phyloP scores from a whole-genome alignment of 495 filamentous ascomycete genomes.

The Podospora pseudocomata region DNA sequence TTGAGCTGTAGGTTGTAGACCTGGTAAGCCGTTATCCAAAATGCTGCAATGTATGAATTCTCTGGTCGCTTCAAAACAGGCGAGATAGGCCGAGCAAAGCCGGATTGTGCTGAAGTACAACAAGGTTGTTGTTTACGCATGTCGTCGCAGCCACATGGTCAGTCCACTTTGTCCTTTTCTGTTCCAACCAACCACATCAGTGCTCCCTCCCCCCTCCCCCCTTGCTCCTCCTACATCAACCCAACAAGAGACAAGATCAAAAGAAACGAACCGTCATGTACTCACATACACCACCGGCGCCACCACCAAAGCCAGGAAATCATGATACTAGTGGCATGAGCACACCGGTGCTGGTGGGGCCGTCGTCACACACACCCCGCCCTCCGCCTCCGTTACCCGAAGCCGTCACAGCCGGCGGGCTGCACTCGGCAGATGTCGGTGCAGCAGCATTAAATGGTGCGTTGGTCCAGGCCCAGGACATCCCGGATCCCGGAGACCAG shows the following conservation, averaged over 20 bases:
- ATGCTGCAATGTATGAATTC: too few species aligned
- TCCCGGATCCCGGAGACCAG: slow-evolving; percentile 49
- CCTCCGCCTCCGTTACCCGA: slow-evolving; percentile 41
- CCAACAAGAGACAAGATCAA: neutral
- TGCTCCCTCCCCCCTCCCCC: too few species aligned
- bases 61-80: too few species aligned
- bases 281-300: slow-evolving; percentile 59
- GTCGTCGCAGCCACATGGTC: too few species aligned
- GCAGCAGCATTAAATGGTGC: neutral
- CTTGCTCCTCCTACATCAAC: too few species aligned
- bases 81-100: too few species aligned
- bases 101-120: too few species aligned
- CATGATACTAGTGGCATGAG: slow-evolving; percentile 65
- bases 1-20: too few species aligned
- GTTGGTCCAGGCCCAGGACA: slow-evolving; percentile 15
- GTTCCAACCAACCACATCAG: too few species aligned
- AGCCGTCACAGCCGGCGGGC: slow-evolving; percentile 22
- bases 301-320: slow-evolving; percentile 65
- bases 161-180: too few species aligned
- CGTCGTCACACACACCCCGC: slow-evolving; percentile 35
- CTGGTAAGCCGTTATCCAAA: too few species aligned
- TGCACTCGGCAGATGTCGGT: slow-evolving; percentile 23
- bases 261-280: slow-evolving; percentile 24
- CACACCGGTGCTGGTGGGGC: slow-evolving; percentile 44
- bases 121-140: too few species aligned